Evolutionary conservation across 1,139 yeast species (phyloP).

Genomic region (Saccharomycopsis hybrid): DNA sequence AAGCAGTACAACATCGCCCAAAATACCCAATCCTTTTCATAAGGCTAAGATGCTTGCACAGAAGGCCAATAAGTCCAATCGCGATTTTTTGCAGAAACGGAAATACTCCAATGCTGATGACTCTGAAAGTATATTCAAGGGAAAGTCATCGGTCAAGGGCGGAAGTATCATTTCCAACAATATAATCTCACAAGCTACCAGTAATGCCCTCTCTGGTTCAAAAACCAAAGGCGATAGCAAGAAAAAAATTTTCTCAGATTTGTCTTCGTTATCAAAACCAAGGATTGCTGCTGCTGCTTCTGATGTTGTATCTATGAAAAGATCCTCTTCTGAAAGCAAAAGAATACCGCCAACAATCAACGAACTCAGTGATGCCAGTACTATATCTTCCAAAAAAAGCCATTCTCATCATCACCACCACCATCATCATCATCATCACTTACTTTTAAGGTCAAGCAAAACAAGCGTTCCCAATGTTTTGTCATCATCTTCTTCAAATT

Average conservation of each 20-base stretch:
- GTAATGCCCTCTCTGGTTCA: background rate
- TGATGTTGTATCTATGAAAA: constrained; percentile 5
- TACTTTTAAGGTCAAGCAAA: constrained; percentile 33
- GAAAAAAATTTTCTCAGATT: constrained; percentile 10
- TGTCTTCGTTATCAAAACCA: constrained; percentile 14
- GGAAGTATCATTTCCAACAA: background rate
- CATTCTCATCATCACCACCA: constrained; percentile 20
- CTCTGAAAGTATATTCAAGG: background rate
- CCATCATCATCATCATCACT: constrained; percentile 34
- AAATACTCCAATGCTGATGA: constrained; percentile 12
- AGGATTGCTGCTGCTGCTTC: background rate
- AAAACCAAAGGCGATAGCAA: too few species aligned
- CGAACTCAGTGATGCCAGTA: constrained; percentile 6
- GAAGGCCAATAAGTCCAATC: constrained; percentile 6
- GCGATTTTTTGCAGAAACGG: constrained; percentile 7
- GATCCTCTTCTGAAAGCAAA: constrained; percentile 12
- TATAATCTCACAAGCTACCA: background rate
- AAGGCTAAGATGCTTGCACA: constrained; percentile 18
- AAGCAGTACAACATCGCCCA: background rate
- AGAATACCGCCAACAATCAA: constrained; percentile 4
- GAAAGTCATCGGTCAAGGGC: too few species aligned
- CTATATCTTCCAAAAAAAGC: background rate
- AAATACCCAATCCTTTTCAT: constrained; percentile 12
- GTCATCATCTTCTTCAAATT: constrained; percentile 43
- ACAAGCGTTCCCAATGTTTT: constrained; percentile 34